Base-by-base conservation (phyloP, 768 basidiomycete species). In the Tremella mesenterica region DNA sequence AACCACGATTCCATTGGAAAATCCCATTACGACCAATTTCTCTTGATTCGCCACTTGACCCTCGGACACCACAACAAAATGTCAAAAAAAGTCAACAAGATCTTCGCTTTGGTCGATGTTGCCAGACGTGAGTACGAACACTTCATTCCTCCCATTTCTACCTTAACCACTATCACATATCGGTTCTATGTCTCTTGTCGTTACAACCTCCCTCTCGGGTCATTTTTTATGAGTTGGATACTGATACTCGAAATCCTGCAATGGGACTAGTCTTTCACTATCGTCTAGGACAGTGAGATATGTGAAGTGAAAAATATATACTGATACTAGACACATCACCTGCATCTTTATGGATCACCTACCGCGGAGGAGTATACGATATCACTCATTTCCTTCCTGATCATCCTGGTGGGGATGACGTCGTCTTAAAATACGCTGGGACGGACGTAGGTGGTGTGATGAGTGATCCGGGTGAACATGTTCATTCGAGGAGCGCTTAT, bases 321-420 rank as follows among this genome's bases (percentile, higher is more conserved):
- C 46, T n/a, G n/a, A n/a, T n/a, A n/a, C n/a, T 43, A 70, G 68
- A 92, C 77, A 78, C 75, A 44, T 76, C 79, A 4, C 48, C 77
- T 1, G 60, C 74, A 1, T 86, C 82, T 60, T 90, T 88, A 71
- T 96, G 89, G 88, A 77, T 97, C 46, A 79, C 85, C 1, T 82
- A 82, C 70, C 77, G 77, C 54, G 85, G 84, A 65, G 86, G 83
- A 67, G 88, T 99, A 21, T 97, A 92, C 78, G 84, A 99, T 69
- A 83, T 97, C 48, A 84, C 92, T 2, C 34, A 53, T 3, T 96
- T 97, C 75, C 74, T 92, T 1, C 65, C 79, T 48, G 91, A 93
- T 76, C 91, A 95, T 70, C 90, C 92, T 10, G 93, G 93, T 59
- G 91, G 92, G 2, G 93, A 97, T 72, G 92, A 96, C 70, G 75